These are phyloP conservation scores for Trypanosoma lewisi DNA, from an alignment of 208 protist species.

Conservation along the genomic window DNA sequence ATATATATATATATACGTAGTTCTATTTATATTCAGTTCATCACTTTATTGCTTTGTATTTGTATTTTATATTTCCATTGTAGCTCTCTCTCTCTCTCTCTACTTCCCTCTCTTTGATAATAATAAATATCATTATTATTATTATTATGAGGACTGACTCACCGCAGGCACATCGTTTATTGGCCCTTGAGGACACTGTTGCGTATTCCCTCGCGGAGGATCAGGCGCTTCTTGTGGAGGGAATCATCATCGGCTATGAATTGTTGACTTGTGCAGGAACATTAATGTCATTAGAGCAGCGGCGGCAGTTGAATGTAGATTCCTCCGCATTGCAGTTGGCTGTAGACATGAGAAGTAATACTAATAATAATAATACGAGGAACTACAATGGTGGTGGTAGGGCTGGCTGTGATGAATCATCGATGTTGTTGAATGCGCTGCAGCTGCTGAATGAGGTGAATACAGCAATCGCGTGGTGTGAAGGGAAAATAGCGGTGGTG, in stretches of 20 bases:
- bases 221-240: conserved; percentile 15
- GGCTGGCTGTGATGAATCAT: neutral
- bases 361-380: no score
- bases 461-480: conserved; percentile 20
- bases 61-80: no score
- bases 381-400: neutral
- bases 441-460: conserved; percentile 8
- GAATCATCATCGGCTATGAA: conserved; percentile 10
- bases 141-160: neutral
- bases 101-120: neutral
- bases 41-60: neutral
- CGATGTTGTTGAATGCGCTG: neutral
- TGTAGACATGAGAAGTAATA: neutral
- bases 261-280: neutral
- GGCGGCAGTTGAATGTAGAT: neutral
- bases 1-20: no score
- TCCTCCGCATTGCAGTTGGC: neutral
- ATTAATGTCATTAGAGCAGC: conserved; percentile 1
- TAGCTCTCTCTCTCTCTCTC: conserved; percentile 11
- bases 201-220: conserved; percentile 11
- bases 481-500: conserved; percentile 15
- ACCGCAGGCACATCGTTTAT: neutral
- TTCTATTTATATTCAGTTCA: neutral
- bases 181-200: conserved; percentile 1
- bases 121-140: conserved; percentile 17